phyloP scores from a whole-genome alignment of 139 green algal genomes.

The Chlorella vulgaris region DNA sequence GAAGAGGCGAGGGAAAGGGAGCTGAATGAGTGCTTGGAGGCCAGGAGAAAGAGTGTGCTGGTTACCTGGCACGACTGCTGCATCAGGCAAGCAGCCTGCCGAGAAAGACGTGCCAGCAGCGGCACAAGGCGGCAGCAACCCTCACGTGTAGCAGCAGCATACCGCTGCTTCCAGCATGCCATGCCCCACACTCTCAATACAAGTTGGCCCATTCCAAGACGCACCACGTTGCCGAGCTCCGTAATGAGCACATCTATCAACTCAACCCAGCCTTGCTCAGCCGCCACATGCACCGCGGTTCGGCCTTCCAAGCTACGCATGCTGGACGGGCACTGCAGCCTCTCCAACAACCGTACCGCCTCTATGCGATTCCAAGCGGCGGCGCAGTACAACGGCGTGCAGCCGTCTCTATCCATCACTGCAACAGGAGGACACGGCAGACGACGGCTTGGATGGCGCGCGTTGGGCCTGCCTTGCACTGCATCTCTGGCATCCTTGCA shows the following conservation, averaged over 20 bases:
- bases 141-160: too few species aligned
- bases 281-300: slow-evolving; percentile 64
- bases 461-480: not conserved
- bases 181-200: too few species aligned
- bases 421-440: not conserved
- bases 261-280: slow-evolving; percentile 55
- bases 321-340: slow-evolving; percentile 46
- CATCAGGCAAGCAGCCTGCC: too few species aligned
- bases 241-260: slow-evolving; percentile 48
- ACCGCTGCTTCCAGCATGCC: too few species aligned
- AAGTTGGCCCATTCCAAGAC: too few species aligned
- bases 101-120: too few species aligned
- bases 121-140: too few species aligned
- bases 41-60: not conserved
- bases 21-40: not conserved
- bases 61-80: too few species aligned
- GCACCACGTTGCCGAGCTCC: slow-evolving; percentile 47
- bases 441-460: not conserved
- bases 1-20: not conserved
- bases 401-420: slow-evolving; percentile 62
- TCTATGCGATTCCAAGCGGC: slow-evolving; percentile 63
- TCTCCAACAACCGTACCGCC: slow-evolving; percentile 50
- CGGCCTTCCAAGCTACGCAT: slow-evolving; percentile 49
- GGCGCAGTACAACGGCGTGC: slow-evolving; percentile 67
- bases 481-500: not conserved